A percentile compares a stretch with the other conserved stretches of the same genome.
Conservation (phyloP, 371 early-diverging fungal species). For the Encephalitozoon intestinalis region DNA sequence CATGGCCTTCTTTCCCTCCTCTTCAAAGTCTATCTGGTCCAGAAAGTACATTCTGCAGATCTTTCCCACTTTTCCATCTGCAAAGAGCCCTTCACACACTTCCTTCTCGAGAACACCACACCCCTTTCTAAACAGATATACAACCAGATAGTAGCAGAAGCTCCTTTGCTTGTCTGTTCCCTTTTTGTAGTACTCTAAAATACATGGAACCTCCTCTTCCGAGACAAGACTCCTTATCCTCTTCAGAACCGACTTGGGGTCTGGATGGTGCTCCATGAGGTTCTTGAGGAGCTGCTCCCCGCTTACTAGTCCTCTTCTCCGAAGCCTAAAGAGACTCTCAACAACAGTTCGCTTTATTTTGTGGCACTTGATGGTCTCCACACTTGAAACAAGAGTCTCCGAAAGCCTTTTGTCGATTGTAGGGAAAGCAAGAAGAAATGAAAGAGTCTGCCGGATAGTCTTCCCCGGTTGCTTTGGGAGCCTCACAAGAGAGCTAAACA, state of each 20-base stretch:
- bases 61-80: conserved; percentile 13
- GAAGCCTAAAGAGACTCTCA: background rate
- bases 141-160: conserved; percentile 43
- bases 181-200: conserved; percentile 27
- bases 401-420: conserved; percentile 1
- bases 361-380: background rate
- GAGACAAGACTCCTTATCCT: background rate
- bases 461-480: conserved; percentile 22
- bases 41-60: conserved; percentile 36
- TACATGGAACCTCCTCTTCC: background rate
- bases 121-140: conserved; percentile 22
- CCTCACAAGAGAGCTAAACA: background rate
- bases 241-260: background rate
- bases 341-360: conserved; percentile 6
- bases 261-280: conserved; percentile 10
- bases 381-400: background rate
- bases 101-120: background rate
- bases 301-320: background rate
- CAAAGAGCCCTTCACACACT: conserved; percentile 37
- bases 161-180: conserved; percentile 42
- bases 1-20: conserved; percentile 16
- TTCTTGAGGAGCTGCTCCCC: background rate
- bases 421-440: conserved; percentile 2
- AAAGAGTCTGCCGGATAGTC: conserved; percentile 10
- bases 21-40: conserved; percentile 24